These are phyloP conservation scores for Aspergillus saccharolyticus DNA, from an alignment of 495 filamentous ascomycete species.

Conservation along the genomic window DNA sequence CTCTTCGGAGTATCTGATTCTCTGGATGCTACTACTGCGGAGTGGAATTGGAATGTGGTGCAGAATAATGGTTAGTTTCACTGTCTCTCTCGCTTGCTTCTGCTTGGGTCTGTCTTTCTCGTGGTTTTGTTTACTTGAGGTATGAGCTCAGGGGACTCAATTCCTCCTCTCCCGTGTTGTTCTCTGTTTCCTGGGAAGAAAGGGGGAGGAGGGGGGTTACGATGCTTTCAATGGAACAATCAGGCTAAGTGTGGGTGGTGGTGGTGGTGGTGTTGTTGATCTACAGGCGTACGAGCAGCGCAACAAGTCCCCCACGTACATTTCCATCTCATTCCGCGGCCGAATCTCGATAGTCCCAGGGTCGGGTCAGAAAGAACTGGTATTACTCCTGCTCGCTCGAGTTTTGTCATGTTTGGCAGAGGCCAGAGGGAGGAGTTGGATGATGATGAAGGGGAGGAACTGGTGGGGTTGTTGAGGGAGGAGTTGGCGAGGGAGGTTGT, in stretches of 20 bases:
- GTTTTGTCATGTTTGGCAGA: slow-evolving; percentile 77
- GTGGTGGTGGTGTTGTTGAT: no score
- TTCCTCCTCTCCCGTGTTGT: no score
- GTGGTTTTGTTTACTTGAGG: no score
- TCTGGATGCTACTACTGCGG: slow-evolving; percentile 10
- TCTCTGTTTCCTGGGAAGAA: no score
- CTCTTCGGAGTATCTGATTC: slow-evolving; percentile 32
- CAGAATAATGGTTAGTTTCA: slow-evolving; percentile 82
- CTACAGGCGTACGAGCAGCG: slow-evolving; percentile 65
- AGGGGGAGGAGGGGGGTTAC: no score
- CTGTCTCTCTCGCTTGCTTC: background rate
- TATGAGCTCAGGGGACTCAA: no score
- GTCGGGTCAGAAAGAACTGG: no score
- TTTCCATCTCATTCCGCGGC: slow-evolving; percentile 85
- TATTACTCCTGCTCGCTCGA: no score
- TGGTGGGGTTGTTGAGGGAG: slow-evolving; percentile 59
- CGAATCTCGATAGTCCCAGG: slow-evolving; percentile 21
- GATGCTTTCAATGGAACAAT: no score
- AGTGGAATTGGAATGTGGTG: slow-evolving; percentile 81
- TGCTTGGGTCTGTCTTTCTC: no score
- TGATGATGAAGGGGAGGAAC: slow-evolving; percentile 67
- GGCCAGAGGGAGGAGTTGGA: slow-evolving; percentile 79
- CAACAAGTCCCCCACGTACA: slow-evolving; percentile 91
- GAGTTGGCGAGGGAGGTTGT: slow-evolving; percentile 52
- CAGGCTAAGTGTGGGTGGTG: background rate